Conservation (phyloP, 2,329 filamentous ascomycete species). For the Hansfordia pulvinata region DNA sequence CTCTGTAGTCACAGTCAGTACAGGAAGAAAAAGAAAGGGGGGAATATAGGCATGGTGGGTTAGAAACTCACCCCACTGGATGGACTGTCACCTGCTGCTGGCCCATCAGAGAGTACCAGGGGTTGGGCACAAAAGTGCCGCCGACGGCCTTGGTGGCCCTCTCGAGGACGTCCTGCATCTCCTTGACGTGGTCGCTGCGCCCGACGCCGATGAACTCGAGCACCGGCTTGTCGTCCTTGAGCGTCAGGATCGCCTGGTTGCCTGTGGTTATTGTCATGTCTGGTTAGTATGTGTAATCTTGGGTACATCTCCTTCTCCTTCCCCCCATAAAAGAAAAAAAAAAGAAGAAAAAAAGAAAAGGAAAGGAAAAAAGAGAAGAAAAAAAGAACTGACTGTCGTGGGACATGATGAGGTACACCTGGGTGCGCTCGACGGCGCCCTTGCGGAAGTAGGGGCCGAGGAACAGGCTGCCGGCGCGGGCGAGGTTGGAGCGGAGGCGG, state of each 20-base stretch:
- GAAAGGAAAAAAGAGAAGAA: too few relatives aligned
- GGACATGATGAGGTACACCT: conserved; percentile 53
- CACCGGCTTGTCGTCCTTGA: conserved; percentile 45
- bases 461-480: conserved; percentile 36
- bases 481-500: conserved; percentile 29
- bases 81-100: conserved; percentile 51
- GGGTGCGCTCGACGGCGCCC: conserved; percentile 44
- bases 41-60: too few relatives aligned
- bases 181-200: conserved; percentile 36
- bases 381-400: conserved; percentile 36
- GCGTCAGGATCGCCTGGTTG: conserved; percentile 43
- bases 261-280: too few relatives aligned
- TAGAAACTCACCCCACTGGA: conserved; percentile 38
- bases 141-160: conserved; percentile 43
- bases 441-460: conserved; percentile 42
- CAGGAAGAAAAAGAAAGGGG: neutral
- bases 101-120: conserved; percentile 40
- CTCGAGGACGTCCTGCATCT: conserved; percentile 35
- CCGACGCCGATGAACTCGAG: conserved; percentile 47
- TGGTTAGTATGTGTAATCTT: conserved; percentile 5
- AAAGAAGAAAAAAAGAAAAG: too few relatives aligned
- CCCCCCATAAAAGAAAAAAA: too few relatives aligned
- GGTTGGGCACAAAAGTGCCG: conserved; percentile 45
- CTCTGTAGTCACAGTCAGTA: conserved; percentile 21
- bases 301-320: too few relatives aligned